Evolutionary conservation across 306 rosid species (phyloP), one percentile per base, ranked within the genome.

Genomic region (Acmispon strigosus): DNA sequence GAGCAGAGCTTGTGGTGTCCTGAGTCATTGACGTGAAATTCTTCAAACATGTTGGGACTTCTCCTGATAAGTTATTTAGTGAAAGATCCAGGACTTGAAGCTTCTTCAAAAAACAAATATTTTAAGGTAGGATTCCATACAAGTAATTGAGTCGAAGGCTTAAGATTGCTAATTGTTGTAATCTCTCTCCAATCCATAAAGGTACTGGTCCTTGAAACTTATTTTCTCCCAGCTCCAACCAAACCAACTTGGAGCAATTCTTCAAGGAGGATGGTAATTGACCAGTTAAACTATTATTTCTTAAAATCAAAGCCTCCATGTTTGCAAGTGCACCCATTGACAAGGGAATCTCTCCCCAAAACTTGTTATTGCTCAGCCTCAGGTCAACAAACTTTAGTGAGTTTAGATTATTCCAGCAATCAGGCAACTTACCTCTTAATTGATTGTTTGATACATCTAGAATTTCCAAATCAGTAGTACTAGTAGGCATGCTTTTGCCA

Each of bases 181-280:
- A 62, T 6, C 11, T 41, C 0, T 63, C 61, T 45, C 74, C 74
- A 10, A 75, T 55, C 79, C 79, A 75, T 1, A 44, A 32, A 42
- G 79, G 73, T n/a, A 75, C 9, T 43, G 43, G 60, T 19, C 67
- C 79, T 27, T 14, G 0, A 7, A 75, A 63, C 63, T 14, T 53
- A 52, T 74, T 74, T 52, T 51, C 12, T 6, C 56, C 63, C 1
- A 74, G 6, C 3, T 52, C 78, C 29, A 62, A 16, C 5, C 8
- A 6, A 5, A 3, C 18, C 52, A 73, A 50, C 1, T 74, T 66
- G 47, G 62, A 19, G 37, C 37, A 74, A 16, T 24, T 39, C 36
- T 15, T 56, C 14, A 66, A 34, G 3, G 59, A 66, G 27, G 29
- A 51, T 32, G 62, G 73, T 10, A 34, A 1, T 8, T 50, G 13